A percentile compares a stretch with the other conserved stretches of the same genome.
These are phyloP conservation scores for Marasmius sp. DNA, from an alignment of 1,284 basidiomycete species.

Conservation along the genomic window DNA sequence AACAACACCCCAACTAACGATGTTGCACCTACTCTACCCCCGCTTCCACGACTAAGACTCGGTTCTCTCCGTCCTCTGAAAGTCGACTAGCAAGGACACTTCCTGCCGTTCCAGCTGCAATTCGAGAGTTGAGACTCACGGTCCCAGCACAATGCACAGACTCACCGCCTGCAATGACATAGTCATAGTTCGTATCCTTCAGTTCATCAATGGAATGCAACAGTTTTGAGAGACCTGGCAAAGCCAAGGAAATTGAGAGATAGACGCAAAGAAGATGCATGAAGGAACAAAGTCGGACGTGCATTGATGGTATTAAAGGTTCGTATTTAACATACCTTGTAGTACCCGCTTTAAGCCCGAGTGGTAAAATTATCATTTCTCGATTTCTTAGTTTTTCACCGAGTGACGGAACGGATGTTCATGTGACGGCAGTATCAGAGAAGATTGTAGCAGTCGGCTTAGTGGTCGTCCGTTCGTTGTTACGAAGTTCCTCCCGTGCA, in stretches of 20 bases:
- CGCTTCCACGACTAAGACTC: slow-evolving; percentile 14
- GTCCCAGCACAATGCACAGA: background rate
- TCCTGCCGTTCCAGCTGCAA: slow-evolving; percentile 10
- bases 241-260: background rate
- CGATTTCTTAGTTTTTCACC: too few relatives aligned
- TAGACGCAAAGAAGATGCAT: too few relatives aligned
- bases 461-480: too few relatives aligned
- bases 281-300: too few relatives aligned
- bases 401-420: too few relatives aligned
- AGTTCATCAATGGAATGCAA: background rate
- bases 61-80: slow-evolving; percentile 4
- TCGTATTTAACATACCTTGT: too few relatives aligned
- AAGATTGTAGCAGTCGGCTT: too few relatives aligned
- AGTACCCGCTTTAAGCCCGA: too few relatives aligned
- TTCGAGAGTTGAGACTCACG: background rate
- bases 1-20: background rate
- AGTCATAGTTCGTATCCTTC: slow-evolving; percentile 1
- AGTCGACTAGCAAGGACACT: slow-evolving; percentile 12
- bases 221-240: background rate
- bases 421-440: too few relatives aligned
- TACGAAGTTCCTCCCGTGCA: too few relatives aligned
- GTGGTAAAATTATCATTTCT: too few relatives aligned
- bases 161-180: slow-evolving; percentile 2
- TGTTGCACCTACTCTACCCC: background rate
- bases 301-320: too few relatives aligned